These are phyloP conservation scores for Candida silvicultrix DNA, from an alignment of 805 yeast genomes.

Conservation along the genomic window DNA sequence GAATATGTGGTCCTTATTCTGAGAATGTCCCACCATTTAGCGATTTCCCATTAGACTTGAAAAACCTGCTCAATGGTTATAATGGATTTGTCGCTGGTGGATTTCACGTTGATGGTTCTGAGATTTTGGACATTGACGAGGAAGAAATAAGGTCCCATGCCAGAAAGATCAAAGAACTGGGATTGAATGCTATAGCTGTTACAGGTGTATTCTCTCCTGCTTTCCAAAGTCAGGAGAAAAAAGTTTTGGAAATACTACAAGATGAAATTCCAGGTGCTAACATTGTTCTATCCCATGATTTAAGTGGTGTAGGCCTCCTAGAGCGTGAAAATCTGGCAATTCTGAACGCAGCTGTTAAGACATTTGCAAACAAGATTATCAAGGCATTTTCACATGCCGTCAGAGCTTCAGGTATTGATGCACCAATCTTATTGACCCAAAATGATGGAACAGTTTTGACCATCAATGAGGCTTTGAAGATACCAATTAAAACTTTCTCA, in stretches of 20 bases:
- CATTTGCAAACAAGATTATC: constrained; percentile 36
- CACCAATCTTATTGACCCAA: constrained; percentile 38
- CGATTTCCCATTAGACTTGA: constrained; percentile 37
- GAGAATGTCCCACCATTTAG: constrained; percentile 33
- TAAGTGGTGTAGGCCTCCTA: constrained; percentile 38
- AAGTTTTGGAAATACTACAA: constrained; percentile 28
- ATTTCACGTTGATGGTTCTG: constrained; percentile 35
- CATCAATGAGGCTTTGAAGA: constrained; percentile 30
- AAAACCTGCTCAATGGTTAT: constrained; percentile 29
- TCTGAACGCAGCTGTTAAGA: constrained; percentile 37
- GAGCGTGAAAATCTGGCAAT: constrained; percentile 44
- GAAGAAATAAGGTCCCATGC: constrained; percentile 25
- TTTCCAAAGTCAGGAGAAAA: constrained; percentile 30
- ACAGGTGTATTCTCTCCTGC: constrained; percentile 36
- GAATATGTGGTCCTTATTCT: constrained; percentile 39
- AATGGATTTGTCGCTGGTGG: constrained; percentile 35
- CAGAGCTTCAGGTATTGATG: constrained; percentile 27
- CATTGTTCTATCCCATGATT: constrained; percentile 32
- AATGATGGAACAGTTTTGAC: constrained; percentile 46
- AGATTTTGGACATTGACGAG: constrained; percentile 27
- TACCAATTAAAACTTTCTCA: constrained; percentile 41
- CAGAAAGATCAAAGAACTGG: constrained; percentile 24
- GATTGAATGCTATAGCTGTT: constrained; percentile 32
- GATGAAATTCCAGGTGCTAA: constrained; percentile 28
- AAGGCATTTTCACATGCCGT: constrained; percentile 32